Conservation (phyloP, 2,329 filamentous ascomycete genomes). For the Colletotrichum tropicicola region DNA sequence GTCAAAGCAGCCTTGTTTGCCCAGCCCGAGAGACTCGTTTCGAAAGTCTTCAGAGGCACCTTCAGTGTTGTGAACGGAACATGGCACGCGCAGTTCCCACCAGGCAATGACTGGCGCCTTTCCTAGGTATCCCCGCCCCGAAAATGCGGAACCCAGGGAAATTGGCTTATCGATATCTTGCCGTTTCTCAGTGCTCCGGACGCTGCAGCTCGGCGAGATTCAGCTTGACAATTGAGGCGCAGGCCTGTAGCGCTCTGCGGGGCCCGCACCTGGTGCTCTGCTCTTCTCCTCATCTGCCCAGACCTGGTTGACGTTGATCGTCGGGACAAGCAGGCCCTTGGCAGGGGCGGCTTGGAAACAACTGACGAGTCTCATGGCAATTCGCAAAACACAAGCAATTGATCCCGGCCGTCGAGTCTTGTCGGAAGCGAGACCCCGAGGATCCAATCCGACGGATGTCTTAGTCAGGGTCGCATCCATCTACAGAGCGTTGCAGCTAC, state of each 20-base stretch:
- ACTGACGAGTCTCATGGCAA: not conserved
- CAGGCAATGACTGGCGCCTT: not conserved
- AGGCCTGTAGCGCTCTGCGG: constrained; percentile 4
- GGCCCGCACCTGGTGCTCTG: too few species aligned
- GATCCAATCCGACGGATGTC: too few species aligned
- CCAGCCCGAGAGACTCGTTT: not conserved
- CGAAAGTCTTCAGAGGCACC: not conserved
- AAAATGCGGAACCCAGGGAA: not conserved
- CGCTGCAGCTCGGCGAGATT: too few species aligned
- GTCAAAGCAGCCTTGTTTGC: not conserved
- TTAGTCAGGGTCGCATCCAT: too few species aligned
- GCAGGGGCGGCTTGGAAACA: not conserved
- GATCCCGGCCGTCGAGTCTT: not conserved
- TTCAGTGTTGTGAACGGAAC: not conserved
- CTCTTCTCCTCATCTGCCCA: too few species aligned
- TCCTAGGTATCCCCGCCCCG: not conserved
- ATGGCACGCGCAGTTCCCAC: not conserved
- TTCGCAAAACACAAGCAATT: not conserved
- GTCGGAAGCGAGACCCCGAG: too few species aligned
- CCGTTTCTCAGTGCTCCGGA: not conserved
- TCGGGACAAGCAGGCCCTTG: constrained; percentile 5
- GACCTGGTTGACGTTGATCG: not conserved
- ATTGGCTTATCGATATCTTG: constrained; percentile 21
- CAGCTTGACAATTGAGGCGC: constrained; percentile 25
- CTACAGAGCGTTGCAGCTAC: too few species aligned